Evolutionary conservation across 2,329 filamentous ascomycete genomes (phyloP), one percentile per base, ranked within the genome.

Genomic region (Pyrenophora tritici-repentis): DNA sequence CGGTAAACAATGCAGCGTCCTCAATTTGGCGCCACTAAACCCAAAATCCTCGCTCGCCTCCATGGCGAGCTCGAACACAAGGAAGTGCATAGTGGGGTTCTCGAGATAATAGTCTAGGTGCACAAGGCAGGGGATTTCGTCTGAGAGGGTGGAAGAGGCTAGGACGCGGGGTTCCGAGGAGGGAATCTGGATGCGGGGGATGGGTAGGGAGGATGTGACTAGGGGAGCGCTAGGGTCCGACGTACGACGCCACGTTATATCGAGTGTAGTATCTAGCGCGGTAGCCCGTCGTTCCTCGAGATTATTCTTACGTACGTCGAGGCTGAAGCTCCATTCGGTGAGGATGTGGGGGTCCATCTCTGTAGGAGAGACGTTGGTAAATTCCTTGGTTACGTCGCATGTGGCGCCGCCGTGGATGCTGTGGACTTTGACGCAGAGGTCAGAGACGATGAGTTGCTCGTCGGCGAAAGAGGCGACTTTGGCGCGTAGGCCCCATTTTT

Each of bases 61-160:
- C 91, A 99, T 96, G 20, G 81, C 86, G 41, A 97, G 74, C 24
- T 90, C 91, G 75, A 99, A 99, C 0, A 92, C 96, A 42, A 99
- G 83, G 74, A 96, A 95, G 72, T 99, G 94, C 71, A 86, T 88
- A 0, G 93, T 97, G 0, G 92, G 89, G 70, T 99, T 99, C 75
- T 99, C 94, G 49, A 99, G 85, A 3, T 86, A 90, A 68, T 88
- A 88, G 53, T 82, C 74, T 41, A 83, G 73, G 32, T 74, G 68
- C 9, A 75, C 55, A 13, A 73, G 47, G 1, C 52, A 50, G 0
- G 60, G 44, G 4, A 70, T 56, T 1, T 56, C 52, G 2, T 52
- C 18, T 0, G 77, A 79, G 2, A 70, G 52, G 1, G 61, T 65
- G 3, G 76, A 75, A 0, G 79, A 77, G 47, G 79, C 78, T 3